phyloP scores from a whole-genome alignment of 1,139 yeast species.

The Nematodospora anomalae region DNA sequence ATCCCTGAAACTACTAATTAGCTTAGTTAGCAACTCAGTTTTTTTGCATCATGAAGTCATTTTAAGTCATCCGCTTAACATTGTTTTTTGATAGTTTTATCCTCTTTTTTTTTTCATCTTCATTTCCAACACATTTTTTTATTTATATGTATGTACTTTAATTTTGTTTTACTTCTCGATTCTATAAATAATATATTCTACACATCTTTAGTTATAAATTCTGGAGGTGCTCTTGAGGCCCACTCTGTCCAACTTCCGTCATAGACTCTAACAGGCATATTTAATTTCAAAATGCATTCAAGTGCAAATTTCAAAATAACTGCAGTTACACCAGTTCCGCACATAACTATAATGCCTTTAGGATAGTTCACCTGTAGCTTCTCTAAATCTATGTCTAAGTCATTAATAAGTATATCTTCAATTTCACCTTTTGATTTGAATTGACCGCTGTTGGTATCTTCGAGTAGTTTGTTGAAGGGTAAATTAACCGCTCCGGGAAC shows the following conservation, averaged over 20 bases:
- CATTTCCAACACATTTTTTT: neutral
- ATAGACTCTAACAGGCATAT: conserved; percentile 68
- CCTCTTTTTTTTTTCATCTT: too few relatives aligned
- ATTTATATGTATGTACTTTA: neutral
- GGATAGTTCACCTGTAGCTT: conserved; percentile 6
- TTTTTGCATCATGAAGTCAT: conserved; percentile 1
- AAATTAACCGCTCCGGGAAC: conserved; percentile 77
- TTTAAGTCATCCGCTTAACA: too few relatives aligned
- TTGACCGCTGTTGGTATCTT: conserved; percentile 37
- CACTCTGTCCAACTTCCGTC: conserved; percentile 95
- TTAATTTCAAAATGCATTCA: conserved; percentile 54
- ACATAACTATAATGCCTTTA: conserved; percentile 77
- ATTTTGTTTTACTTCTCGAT: neutral
- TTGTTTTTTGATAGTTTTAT: too few relatives aligned
- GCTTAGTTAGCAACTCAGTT: too few relatives aligned
- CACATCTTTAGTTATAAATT: conserved; percentile 29
- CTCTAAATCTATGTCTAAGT: conserved; percentile 34
- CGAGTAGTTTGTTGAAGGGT: conserved; percentile 67
- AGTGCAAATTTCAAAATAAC: conserved; percentile 65
- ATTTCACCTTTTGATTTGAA: conserved; percentile 53
- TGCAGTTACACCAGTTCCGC: conserved; percentile 96
- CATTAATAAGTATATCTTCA: conserved; percentile 40
- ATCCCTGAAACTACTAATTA: conserved; percentile 23
- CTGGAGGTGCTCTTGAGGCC: conserved; percentile 46
- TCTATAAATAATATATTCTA: neutral